A percentile compares a stretch with the other conserved stretches of the same genome.
These are phyloP conservation scores for Alternaria gansuensis DNA, from an alignment of 2,329 filamentous ascomycete species.

Conservation along the genomic window DNA sequence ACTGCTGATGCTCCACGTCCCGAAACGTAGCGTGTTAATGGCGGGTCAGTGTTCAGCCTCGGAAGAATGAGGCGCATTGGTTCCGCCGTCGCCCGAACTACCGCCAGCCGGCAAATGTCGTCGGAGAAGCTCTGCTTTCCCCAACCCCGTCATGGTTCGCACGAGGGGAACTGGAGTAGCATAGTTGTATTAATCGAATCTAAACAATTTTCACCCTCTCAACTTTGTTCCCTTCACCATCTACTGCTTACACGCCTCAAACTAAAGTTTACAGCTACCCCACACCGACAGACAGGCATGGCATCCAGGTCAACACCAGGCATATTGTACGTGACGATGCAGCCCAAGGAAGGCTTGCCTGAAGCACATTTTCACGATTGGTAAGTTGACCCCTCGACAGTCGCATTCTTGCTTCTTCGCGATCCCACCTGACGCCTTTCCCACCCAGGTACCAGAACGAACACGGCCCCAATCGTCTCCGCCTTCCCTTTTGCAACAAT, in stretches of 20 bases:
- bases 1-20: constrained; percentile 7
- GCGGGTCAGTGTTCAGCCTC: constrained; percentile 36
- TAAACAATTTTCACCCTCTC: background rate
- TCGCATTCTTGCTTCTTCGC: constrained; percentile 30
- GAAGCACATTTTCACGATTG: constrained; percentile 78
- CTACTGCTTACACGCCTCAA: background rate
- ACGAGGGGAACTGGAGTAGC: constrained; percentile 3
- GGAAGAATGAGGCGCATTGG: constrained; percentile 37
- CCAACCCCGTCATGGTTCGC: constrained; percentile 19
- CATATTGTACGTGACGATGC: constrained; percentile 87
- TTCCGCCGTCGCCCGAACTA: constrained; percentile 20
- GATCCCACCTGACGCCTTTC: constrained; percentile 46
- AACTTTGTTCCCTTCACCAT: background rate
- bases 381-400: constrained; percentile 43
- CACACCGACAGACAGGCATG: constrained; percentile 44
- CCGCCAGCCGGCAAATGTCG: constrained; percentile 44
- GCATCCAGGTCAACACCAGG: constrained; percentile 62
- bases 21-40: constrained; percentile 4
- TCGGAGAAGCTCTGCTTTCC: constrained; percentile 37
- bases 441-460: constrained; percentile 78
- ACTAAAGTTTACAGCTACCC: constrained; percentile 9
- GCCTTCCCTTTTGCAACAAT: constrained; percentile 76
- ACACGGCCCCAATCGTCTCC: constrained; percentile 82
- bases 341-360: constrained; percentile 73
- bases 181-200: constrained; percentile 11